Percentiles rank a stretch among this genome's conserved stretches.
Conservation (phyloP, 768 basidiomycete species). For the Pisolithus microcarpus region DNA sequence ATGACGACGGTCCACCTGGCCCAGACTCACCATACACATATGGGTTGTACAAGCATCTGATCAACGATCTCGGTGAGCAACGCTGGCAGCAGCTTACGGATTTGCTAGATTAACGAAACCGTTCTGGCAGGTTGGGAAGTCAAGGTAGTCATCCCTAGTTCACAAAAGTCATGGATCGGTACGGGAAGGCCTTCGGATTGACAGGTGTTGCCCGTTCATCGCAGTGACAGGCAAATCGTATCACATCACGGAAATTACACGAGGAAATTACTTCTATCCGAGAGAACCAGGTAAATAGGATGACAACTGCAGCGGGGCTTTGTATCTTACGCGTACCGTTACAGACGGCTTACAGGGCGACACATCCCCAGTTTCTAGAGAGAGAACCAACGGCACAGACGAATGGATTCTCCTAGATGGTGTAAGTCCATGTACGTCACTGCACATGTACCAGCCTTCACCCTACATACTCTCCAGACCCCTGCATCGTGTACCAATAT, state of each 20-base stretch:
- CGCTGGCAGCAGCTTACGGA: background rate
- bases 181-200: conserved; percentile 7
- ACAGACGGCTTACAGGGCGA: conserved; percentile 61
- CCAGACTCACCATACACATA: conserved; percentile 69
- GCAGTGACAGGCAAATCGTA: conserved; percentile 60
- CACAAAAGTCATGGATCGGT: conserved; percentile 90
- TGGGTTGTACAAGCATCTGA: conserved; percentile 59
- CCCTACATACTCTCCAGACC: conserved; percentile 41
- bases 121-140: conserved; percentile 60
- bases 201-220: background rate
- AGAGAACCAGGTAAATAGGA: conserved; percentile 38
- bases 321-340: conserved; percentile 1
- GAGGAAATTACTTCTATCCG: conserved; percentile 74
- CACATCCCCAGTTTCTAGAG: conserved; percentile 49
- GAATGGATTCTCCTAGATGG: conserved; percentile 93
- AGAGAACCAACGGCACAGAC: conserved; percentile 67
- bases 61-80: conserved; percentile 47
- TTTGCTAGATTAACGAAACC: conserved; percentile 1
- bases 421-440: conserved; percentile 34
- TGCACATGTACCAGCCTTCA: conserved; percentile 1
- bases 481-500: conserved; percentile 91
- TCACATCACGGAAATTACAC: conserved; percentile 66
- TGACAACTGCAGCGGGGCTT: background rate
- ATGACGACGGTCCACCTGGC: conserved; percentile 80
- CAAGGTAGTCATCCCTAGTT: conserved; percentile 70